Percentiles rank a stretch among this genome's conserved stretches.
Evolutionary conservation across 371 early-diverging fungal species (phyloP).

Genomic region (Mucor lusitanicus): DNA sequence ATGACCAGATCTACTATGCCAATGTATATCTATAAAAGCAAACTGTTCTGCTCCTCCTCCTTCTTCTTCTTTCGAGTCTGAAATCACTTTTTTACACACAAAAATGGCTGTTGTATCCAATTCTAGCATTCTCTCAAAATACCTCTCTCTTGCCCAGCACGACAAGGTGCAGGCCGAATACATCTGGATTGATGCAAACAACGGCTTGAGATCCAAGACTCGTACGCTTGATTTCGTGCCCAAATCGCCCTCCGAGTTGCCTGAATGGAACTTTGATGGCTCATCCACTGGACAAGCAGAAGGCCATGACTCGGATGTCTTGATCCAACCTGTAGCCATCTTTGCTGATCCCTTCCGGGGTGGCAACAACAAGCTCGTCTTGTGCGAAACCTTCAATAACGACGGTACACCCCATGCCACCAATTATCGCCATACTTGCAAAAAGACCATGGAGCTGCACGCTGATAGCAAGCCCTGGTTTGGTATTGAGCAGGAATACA

Average conservation of each 20-base stretch:
- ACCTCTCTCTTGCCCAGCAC: slow-evolving; percentile 52
- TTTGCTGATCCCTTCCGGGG: slow-evolving; percentile 65
- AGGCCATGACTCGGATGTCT: slow-evolving; percentile 60
- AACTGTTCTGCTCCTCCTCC: not conserved
- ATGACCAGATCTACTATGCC: not conserved
- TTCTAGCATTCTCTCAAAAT: slow-evolving; percentile 48
- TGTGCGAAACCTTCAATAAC: slow-evolving; percentile 54
- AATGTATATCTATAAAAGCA: too few relatives aligned
- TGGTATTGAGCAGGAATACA: slow-evolving; percentile 64
- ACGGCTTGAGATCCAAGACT: slow-evolving; percentile 49
- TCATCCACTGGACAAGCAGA: slow-evolving; percentile 62
- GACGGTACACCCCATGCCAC: slow-evolving; percentile 62
- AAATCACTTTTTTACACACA: not conserved
- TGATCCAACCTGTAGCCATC: slow-evolving; percentile 55
- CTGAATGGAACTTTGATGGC: slow-evolving; percentile 65
- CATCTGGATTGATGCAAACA: slow-evolving; percentile 60
- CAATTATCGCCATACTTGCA: slow-evolving; percentile 50
- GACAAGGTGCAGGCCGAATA: slow-evolving; percentile 59
- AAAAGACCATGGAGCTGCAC: slow-evolving; percentile 45
- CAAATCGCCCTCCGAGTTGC: slow-evolving; percentile 38
- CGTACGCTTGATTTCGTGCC: slow-evolving; percentile 50
- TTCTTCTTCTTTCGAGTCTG: not conserved
- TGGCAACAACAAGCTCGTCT: slow-evolving; percentile 58
- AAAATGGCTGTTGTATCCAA: slow-evolving; percentile 43
- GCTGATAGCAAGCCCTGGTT: slow-evolving; percentile 58